Percentiles rank a stretch among this genome's conserved stretches.
phyloP scores from a whole-genome alignment of 2,329 filamentous ascomycete genomes.

The Neonectria magnoliae region DNA sequence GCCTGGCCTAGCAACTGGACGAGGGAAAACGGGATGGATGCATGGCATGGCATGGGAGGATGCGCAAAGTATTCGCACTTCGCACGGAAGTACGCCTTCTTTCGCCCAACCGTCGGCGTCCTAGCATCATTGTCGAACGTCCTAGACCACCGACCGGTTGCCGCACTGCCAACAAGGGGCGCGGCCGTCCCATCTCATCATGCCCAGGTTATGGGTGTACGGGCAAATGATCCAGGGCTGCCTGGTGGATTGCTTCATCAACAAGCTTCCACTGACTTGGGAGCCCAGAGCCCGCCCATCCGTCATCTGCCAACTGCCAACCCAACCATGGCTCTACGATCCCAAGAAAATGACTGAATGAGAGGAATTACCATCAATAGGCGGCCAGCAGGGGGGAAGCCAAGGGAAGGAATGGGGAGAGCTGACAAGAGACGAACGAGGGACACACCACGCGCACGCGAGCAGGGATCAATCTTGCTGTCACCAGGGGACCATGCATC shows the following conservation, averaged over 20 bases:
- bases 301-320: background rate
- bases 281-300: background rate
- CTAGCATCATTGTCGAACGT: background rate
- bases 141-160: background rate
- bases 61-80: background rate
- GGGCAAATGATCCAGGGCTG: slow-evolving; percentile 26
- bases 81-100: background rate
- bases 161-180: slow-evolving; percentile 5
- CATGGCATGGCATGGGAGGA: background rate
- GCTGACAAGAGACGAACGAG: background rate
- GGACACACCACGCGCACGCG: slow-evolving; percentile 7
- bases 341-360: background rate
- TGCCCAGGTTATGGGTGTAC: slow-evolving; percentile 20
- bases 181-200: slow-evolving; percentile 16
- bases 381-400: background rate
- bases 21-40: background rate
- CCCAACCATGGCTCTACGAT: slow-evolving; percentile 13
- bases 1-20: background rate
- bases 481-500: slow-evolving; percentile 18
- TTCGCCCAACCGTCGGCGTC: background rate
- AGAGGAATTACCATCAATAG: background rate
- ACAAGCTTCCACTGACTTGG: slow-evolving; percentile 9
- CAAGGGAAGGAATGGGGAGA: background rate
- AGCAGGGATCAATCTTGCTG: slow-evolving; percentile 23
- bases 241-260: slow-evolving; percentile 19